Conservation (phyloP, 306 rosid species). For the Gastrolobium villosum region DNA sequence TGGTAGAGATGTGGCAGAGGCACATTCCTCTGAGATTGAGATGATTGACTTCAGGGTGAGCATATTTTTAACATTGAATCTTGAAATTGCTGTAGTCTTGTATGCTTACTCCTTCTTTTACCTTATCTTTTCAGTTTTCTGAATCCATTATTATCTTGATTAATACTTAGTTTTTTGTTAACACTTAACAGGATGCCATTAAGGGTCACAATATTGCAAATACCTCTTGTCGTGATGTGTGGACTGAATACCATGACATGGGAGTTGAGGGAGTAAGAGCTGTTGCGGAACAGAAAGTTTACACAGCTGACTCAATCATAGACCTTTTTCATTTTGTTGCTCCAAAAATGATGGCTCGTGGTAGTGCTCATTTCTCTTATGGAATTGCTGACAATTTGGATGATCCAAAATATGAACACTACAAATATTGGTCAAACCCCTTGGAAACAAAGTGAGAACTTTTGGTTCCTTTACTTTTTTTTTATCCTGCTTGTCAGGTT, state of each 20-base stretch:
- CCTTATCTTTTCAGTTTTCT: neutral
- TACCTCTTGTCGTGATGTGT: conserved; percentile 72
- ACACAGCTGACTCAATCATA: conserved; percentile 66
- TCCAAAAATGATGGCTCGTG: conserved; percentile 88
- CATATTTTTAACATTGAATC: conserved; percentile 11
- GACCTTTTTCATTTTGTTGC: conserved; percentile 82
- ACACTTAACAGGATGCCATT: conserved; percentile 71
- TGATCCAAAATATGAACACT: conserved; percentile 76
- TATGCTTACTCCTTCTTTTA: conserved; percentile 26
- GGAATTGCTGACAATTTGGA: conserved; percentile 85
- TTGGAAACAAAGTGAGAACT: conserved; percentile 82
- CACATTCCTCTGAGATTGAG: conserved; percentile 68
- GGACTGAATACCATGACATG: conserved; percentile 93
- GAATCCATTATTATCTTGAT: conserved; percentile 17
- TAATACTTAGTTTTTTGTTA: conserved; percentile 30
- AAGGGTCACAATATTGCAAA: conserved; percentile 76
- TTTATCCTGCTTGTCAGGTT: conserved; percentile 38
- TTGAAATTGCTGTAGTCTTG: conserved; percentile 23
- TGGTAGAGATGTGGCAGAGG: conserved; percentile 78
- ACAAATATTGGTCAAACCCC: conserved; percentile 90
- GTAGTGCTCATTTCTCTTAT: conserved; percentile 81
- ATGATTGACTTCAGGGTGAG: conserved; percentile 74
- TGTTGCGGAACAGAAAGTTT: conserved; percentile 76
- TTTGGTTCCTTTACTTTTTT: conserved; percentile 4
- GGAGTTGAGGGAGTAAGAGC: conserved; percentile 84